Conservation (phyloP, 169 alveolate genomes). For the Plasmodium gonderi region DNA sequence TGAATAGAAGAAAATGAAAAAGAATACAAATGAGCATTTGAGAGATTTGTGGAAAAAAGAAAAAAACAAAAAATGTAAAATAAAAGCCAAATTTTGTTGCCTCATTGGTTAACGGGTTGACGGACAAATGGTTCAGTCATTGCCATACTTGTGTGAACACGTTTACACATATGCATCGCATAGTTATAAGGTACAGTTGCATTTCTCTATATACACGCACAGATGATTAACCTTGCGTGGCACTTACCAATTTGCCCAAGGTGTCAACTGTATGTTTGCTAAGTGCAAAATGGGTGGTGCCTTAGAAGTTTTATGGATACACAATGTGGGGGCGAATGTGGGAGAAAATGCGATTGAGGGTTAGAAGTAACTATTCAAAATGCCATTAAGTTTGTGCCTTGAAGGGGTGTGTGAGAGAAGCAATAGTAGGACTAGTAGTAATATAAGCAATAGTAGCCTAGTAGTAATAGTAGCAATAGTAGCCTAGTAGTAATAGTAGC, state of each 20-base stretch:
- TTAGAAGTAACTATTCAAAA: not conserved
- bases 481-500: no score
- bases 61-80: not conserved
- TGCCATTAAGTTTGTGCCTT: not conserved
- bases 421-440: no score
- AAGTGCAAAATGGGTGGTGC: no score
- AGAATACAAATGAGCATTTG: not conserved
- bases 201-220: not conserved
- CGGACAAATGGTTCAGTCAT: no score
- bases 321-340: not conserved
- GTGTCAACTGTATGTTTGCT: no score
- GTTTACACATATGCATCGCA: not conserved
- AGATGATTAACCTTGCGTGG: not conserved
- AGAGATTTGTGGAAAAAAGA: not conserved
- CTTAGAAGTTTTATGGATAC: no score
- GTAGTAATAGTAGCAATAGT: no score
- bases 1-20: not conserved
- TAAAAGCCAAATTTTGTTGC: not conserved
- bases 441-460: no score
- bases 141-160: not conserved
- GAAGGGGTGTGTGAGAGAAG: conserved; percentile 5
- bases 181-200: no score
- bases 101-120: not conserved
- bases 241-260: not conserved
- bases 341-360: not conserved